Evolutionary conservation across 305 asterid genomes (phyloP), one percentile per base, ranked within the genome.

Genomic region (Petunia hybrid): DNA sequence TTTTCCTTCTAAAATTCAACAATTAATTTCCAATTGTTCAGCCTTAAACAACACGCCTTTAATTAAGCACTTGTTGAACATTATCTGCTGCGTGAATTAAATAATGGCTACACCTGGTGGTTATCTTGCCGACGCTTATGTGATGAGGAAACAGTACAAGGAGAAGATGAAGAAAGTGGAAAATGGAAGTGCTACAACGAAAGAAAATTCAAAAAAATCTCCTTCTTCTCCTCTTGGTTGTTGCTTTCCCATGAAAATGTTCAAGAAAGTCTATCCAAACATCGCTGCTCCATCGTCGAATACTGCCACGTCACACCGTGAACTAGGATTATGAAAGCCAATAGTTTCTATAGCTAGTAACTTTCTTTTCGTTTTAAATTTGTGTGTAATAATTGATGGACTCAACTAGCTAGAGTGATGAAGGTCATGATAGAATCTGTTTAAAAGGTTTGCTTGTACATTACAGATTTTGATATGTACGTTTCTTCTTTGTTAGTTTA

Each of bases 51-150:
- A 5, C 13, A 22, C 4, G 5, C 39, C 8, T 64, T 38, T 5
- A 4, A 62, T 4, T 22, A 22, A 22, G 31, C 22, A 38, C 0
- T 63, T 63, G 8, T 63, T 39, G 71, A 4, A 57, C 4, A 53
- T 8, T 51, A 56, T 14, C n/a, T 22, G 31, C 31, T 22, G 31
- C 31, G 31, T 22, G 31, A 22, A 22, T 22, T 22, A 22, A 22
- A 70, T 10, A 12, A 83, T 79, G 83, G 2, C 66, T 4, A 85
- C 76, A 6, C n/a, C 84, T 4, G 68, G 86, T 53, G 78, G 76
- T 22, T 77, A 60, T 76, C 46, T 87, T 80, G 90, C 82, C 2
- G 88, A 85, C 60, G 86, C 78, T 53, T 80, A 83, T n/a, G 56
- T 83, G 5, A 81, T 63, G 82, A 82, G 36, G 36, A 85, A 80